Base-by-base conservation (phyloP, 2,329 filamentous ascomycete species). In the Colletotrichum orchidophilum region DNA sequence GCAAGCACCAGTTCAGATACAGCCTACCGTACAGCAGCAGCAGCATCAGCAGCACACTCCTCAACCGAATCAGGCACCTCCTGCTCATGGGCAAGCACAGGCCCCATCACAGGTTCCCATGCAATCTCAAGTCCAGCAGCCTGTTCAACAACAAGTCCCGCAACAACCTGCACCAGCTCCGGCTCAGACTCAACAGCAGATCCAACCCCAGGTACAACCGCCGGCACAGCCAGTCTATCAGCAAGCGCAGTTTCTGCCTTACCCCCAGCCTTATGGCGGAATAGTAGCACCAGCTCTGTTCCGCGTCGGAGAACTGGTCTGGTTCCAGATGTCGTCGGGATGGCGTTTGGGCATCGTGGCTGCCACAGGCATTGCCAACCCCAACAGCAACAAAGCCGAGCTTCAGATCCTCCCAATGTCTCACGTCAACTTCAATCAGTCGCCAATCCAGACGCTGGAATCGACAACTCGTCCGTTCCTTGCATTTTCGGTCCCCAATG, bases 271-370 rank as follows among this genome's bases (percentile, higher is more conserved):
- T 53, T 24, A 68, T 12, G 50, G 61, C 39, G 31, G 71, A 61
- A 27, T 74, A 71, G 27, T 59, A 69, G 63, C 68, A 3, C n/a
- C 57, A 74, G 78, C 68, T 73, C 79, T 87, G 9, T 88, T 87
- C 73, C 82, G 85, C 62, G 77, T 80, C 1, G 86, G 86, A 49
- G 86, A 88, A 72, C 78, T 87, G 18, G 84, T 87, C 6, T 88
- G 86, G 86, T 87, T 81, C 68, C 82, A 84, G 72, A 84, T 85
- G 27, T 80, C 80, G 7, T 81, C 78, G 26, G 83, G 83, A 1
- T 87, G 86, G 84, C 83, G 86, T 39, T 78, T 88, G 0, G 86
- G 86, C 5, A 77, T 87, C 60, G 81, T 87, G 68, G 73, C 80
- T 39, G 70, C 77, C 72, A 78, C 79, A 15, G 75, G 73, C n/a